Base-by-base conservation (phyloP, 2,329 filamentous ascomycete species). In the Clarireedia hainanense region DNA sequence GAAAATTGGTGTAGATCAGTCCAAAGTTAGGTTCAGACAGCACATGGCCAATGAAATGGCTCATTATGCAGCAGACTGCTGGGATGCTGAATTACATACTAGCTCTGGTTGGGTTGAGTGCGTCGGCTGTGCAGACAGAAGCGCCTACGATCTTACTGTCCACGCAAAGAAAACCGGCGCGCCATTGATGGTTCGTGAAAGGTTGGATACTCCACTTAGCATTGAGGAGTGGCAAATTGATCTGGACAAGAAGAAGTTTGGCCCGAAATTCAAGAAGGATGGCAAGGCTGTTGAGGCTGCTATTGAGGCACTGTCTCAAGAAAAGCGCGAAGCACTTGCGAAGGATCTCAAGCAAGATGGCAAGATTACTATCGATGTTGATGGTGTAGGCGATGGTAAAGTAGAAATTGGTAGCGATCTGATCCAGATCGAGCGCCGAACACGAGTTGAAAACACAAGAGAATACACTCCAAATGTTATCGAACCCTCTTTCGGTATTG, bases 81-180 rank as follows among this genome's bases (percentile, higher is more conserved):
- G 94, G 94, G 94, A 99, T 72, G 92, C 91, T 14, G 94, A 99
- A 73, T 77, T 99, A 55, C 78, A 88, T 60, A 97, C 89, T 57
- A 91, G 88, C 59, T 91, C 91, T 67, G 94, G 94, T 70, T 99
- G 94, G 94, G 89, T 97, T 61, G 94, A 99, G 77, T 97, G 92
- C 71, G 92, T 97, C 67, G 94, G 94, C 60, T 97, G 94, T 72
- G 94, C 94, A 59, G 92, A 96, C 71, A 84, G 94, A 67, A 95
- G 89, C 70, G 94, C 94, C 20, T 99, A 96, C 72, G 94, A 99
- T 73, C 73, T 97, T 70, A 87, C 83, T 37, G 91, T 96, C 9
- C 94, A 97, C 74, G 85, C 87, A 69, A 92, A 96, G 75, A 91
- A 90, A 77, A 97, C 94, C 34, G 91, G 90, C 57, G 85, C 88